These are phyloP conservation scores for Xylariaceae sp. DNA, from an alignment of 2,329 filamentous ascomycete genomes.

Conservation along the genomic window DNA sequence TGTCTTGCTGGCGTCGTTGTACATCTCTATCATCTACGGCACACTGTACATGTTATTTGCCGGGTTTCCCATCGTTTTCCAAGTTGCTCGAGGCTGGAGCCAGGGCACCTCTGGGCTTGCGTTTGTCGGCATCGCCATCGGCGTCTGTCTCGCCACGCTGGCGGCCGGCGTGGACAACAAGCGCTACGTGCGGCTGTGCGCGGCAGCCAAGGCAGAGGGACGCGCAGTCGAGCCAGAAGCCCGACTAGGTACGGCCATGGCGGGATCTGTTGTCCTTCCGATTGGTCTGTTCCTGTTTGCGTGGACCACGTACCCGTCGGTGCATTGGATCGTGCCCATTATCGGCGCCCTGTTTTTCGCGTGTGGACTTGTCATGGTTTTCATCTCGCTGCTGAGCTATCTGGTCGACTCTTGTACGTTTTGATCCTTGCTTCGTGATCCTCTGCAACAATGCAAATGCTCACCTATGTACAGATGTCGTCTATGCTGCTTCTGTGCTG, in stretches of 20 bases:
- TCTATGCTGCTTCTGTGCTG: slow-evolving; percentile 68
- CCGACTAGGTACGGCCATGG: neutral
- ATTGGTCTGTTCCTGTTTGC: slow-evolving; percentile 18
- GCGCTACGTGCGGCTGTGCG: neutral
- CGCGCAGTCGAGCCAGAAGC: slow-evolving; percentile 3
- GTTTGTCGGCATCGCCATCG: slow-evolving; percentile 46
- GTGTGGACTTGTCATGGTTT: slow-evolving; percentile 1
- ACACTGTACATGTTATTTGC: slow-evolving; percentile 63
- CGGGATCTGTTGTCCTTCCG: neutral
- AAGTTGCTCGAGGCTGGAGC: slow-evolving; percentile 61
- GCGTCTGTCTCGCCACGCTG: slow-evolving; percentile 13
- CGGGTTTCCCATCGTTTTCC: slow-evolving; percentile 68
- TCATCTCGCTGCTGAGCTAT: slow-evolving; percentile 2
- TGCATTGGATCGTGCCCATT: slow-evolving; percentile 11
- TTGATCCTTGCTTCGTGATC: too few species aligned
- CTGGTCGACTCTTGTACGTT: slow-evolving; percentile 62
- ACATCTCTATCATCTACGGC: slow-evolving; percentile 64
- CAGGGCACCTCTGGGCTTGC: slow-evolving; percentile 64
- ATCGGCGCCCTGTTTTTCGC: neutral
- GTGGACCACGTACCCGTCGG: slow-evolving; percentile 6
- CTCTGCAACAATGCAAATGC: too few species aligned
- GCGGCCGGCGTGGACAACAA: neutral
- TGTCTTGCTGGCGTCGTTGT: slow-evolving; percentile 66
- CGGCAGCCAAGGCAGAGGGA: neutral
- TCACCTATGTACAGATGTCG: too few species aligned